A percentile compares a stretch with the other conserved stretches of the same genome.
phyloP scores from a whole-genome alignment of 805 yeast genomes.

The Candida peoriensis region DNA sequence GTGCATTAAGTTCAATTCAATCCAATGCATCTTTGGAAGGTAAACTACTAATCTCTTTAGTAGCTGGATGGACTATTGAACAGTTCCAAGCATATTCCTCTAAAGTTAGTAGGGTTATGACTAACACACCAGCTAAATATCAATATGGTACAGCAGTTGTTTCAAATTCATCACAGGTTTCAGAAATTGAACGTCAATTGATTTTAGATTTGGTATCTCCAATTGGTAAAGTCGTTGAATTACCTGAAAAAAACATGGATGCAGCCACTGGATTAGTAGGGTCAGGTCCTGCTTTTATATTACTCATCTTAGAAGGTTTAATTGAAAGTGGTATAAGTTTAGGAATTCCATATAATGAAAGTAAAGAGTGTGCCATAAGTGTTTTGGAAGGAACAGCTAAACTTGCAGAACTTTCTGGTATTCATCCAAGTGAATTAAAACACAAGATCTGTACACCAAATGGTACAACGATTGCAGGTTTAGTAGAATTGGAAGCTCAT shows the following conservation, averaged over 20 bases:
- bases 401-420: constrained; percentile 78
- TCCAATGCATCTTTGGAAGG: constrained; percentile 37
- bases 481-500: constrained; percentile 85
- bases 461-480: constrained; percentile 95
- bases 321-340: constrained; percentile 91
- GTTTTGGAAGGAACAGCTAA: constrained; percentile 91
- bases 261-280: constrained; percentile 95
- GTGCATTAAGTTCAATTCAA: constrained; percentile 47
- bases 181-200: constrained; percentile 34
- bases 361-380: constrained; percentile 84
- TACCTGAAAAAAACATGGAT: constrained; percentile 92
- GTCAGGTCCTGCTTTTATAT: constrained; percentile 93
- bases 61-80: constrained; percentile 89
- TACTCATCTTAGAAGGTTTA: constrained; percentile 84
- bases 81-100: constrained; percentile 50
- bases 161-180: constrained; percentile 58
- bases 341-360: constrained; percentile 86
- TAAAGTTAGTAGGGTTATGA: constrained; percentile 87
- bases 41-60: constrained; percentile 67
- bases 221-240: constrained; percentile 58
- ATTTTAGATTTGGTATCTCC: constrained; percentile 51
- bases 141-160: constrained; percentile 94
- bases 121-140: constrained; percentile 92
- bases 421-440: constrained; percentile 85
- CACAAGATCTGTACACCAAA: constrained; percentile 94